Evolutionary conservation across 495 filamentous ascomycete species (phyloP).

Genomic region (Talaromyces proteolyticus): DNA sequence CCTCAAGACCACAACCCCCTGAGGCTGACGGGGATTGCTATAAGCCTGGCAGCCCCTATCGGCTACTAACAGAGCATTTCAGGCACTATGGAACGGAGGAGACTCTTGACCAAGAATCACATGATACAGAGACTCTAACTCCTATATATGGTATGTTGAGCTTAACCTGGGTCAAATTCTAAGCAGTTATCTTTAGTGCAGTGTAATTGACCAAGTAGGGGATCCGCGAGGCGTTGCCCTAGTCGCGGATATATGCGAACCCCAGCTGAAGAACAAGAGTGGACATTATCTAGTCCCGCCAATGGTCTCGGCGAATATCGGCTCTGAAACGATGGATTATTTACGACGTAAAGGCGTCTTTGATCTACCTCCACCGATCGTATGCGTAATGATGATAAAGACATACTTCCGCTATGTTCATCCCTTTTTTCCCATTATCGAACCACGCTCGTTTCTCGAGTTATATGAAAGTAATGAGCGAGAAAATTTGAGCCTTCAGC

Average conservation of each 20-base stretch:
- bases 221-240: constrained; percentile 1
- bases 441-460: background rate
- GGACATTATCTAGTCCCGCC: background rate
- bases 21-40: background rate
- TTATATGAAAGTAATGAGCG: background rate
- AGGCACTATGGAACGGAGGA: background rate
- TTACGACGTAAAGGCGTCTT: background rate
- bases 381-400: background rate
- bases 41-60: background rate
- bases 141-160: background rate
- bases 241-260: constrained; percentile 1
- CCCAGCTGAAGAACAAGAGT: background rate
- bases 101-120: no score
- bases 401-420: constrained; percentile 6
- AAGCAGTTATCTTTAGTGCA: no score
- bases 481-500: background rate
- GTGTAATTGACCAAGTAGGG: background rate
- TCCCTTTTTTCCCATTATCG: constrained; percentile 1
- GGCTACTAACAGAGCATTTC: background rate
- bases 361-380: background rate
- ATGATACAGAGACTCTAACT: no score
- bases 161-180: no score
- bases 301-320: background rate
- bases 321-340: background rate
- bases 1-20: background rate